These are phyloP conservation scores for Diaporthe citriasiana DNA, from an alignment of 2,329 filamentous ascomycete species.

Conservation along the genomic window DNA sequence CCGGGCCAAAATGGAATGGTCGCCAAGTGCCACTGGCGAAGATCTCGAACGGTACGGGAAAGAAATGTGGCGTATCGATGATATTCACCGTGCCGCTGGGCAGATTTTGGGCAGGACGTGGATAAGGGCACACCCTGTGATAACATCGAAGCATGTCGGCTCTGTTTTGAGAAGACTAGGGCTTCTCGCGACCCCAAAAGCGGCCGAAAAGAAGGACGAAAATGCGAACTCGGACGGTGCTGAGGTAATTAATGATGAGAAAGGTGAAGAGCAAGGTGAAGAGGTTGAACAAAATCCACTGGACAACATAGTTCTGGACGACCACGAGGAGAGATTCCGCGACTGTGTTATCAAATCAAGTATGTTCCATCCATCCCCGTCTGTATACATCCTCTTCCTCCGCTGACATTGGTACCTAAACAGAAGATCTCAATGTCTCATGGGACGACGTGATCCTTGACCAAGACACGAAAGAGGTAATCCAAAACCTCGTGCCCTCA, in stretches of 20 bases:
- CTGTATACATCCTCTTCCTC: not conserved
- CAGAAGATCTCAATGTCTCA: not conserved
- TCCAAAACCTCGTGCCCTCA: slow-evolving; percentile 3
- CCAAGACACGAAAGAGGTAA: slow-evolving; percentile 9
- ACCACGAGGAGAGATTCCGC: not conserved
- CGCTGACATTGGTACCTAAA: not conserved
- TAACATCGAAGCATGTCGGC: slow-evolving; percentile 5
- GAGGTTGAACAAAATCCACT: not conserved
- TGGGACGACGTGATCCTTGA: slow-evolving; percentile 18
- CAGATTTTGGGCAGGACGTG: not conserved
- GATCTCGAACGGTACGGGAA: not conserved
- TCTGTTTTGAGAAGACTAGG: not conserved
- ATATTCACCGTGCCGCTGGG: not conserved
- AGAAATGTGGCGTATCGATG: not conserved
- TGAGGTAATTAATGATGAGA: not conserved
- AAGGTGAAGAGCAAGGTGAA: not conserved
- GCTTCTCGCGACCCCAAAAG: not conserved
- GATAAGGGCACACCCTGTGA: not conserved
- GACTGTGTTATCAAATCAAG: not conserved
- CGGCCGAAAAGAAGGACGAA: not conserved
- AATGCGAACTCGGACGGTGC: not conserved
- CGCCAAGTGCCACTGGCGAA: not conserved
- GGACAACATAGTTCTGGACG: not conserved
- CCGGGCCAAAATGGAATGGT: not conserved
- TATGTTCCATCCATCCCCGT: not conserved